Percentiles rank a stretch among this genome's conserved stretches.
These are phyloP conservation scores for Aristolochia contorta DNA, from an alignment of 164 flowering plant genomes.

Conservation along the genomic window DNA sequence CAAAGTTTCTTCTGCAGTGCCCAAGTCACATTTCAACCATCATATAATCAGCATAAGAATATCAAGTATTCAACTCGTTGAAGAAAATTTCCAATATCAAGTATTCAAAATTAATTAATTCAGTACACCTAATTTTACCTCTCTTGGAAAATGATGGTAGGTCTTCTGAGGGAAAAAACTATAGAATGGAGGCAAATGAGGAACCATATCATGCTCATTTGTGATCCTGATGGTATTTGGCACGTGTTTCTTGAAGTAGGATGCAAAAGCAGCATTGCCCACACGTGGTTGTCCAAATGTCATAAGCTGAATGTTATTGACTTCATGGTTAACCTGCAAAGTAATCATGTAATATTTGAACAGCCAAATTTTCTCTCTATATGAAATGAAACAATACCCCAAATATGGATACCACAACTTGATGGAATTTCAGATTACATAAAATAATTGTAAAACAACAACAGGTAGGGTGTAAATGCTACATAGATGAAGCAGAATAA, in stretches of 20 bases:
- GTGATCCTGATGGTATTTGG: conserved; percentile 76
- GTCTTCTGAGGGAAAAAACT: conserved; percentile 66
- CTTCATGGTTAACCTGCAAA: conserved; percentile 55
- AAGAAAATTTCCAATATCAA: too few relatives aligned
- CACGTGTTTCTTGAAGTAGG: conserved; percentile 56
- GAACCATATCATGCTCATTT: conserved; percentile 82
- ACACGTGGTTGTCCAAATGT: conserved; percentile 99
- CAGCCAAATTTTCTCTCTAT: background rate
- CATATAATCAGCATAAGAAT: too few relatives aligned
- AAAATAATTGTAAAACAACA: too few relatives aligned
- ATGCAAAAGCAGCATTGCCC: conserved; percentile 87
- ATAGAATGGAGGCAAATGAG: conserved; percentile 96
- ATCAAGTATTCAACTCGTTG: too few relatives aligned
- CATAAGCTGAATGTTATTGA: conserved; percentile 50
- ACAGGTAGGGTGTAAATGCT: too few relatives aligned
- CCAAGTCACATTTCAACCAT: too few relatives aligned
- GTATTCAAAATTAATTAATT: too few relatives aligned
- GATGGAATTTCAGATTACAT: too few relatives aligned
- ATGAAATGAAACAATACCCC: too few relatives aligned
- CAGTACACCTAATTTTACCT: conserved; percentile 38
- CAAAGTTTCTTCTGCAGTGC: too few relatives aligned
- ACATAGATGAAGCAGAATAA: too few relatives aligned
- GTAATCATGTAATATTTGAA: background rate
- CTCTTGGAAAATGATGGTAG: conserved; percentile 92
- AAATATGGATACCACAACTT: too few relatives aligned